A percentile compares a stretch with the other conserved stretches of the same genome.
Conservation (phyloP, 805 yeast species). For the Cyberlindnera samutprakarnensis region DNA sequence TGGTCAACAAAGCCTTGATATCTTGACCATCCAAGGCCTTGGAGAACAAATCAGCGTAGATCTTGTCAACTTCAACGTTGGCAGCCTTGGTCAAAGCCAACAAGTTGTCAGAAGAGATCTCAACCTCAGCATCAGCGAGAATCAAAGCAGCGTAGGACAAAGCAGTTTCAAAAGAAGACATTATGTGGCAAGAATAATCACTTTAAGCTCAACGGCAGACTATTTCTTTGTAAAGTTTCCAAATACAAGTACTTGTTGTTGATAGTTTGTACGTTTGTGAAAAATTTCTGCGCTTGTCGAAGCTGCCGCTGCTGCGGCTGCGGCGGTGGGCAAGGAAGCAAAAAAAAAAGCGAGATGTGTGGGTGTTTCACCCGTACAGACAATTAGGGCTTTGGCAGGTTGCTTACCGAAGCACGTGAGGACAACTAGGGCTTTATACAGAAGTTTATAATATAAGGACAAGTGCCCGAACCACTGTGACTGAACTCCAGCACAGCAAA, state of each 20-base stretch:
- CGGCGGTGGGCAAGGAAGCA: no score
- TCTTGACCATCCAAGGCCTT: constrained; percentile 82
- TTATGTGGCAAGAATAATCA: constrained; percentile 22
- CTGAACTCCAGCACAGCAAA: no score
- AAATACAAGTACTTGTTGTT: background rate
- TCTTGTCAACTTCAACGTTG: constrained; percentile 69
- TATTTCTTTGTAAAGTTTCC: constrained; percentile 19
- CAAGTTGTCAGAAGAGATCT: constrained; percentile 79
- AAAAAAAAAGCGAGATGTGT: no score
- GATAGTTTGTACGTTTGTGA: no score
- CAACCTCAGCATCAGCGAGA: constrained; percentile 88
- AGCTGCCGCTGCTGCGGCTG: no score
- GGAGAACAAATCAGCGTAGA: constrained; percentile 86
- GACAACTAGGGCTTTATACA: background rate
- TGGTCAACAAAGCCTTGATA: constrained; percentile 72
- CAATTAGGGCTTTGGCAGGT: no score
- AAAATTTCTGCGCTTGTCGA: constrained; percentile 1
- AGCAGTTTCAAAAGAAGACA: constrained; percentile 69
- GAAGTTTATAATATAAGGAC: no score
- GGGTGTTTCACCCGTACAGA: no score
- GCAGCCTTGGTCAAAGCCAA: constrained; percentile 74
- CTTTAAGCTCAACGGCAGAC: constrained; percentile 26
- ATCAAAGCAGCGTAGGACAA: constrained; percentile 91
- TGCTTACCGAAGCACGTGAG: background rate
- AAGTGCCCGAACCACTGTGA: no score